Evolutionary conservation across 768 basidiomycete genomes (phyloP).

Genomic region (Dacryopinax spathularia): DNA sequence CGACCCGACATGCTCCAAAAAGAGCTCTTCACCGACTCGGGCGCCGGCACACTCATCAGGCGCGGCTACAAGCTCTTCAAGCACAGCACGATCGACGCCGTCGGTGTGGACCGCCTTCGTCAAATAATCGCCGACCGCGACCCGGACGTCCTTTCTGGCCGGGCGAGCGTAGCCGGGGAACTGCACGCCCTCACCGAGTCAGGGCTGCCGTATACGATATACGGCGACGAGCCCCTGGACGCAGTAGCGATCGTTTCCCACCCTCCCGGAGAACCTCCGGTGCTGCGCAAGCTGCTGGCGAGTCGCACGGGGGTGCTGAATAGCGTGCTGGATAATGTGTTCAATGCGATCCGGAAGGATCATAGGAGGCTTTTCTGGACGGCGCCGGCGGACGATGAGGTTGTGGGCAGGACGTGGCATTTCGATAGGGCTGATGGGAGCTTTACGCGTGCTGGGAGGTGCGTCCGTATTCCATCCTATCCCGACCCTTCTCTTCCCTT

Average conservation of each 20-base stretch:
- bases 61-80: slow-evolving; percentile 97
- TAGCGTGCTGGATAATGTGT: slow-evolving; percentile 93
- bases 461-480: too few relatives aligned
- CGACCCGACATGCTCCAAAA: slow-evolving; percentile 83
- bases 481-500: too few relatives aligned
- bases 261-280: slow-evolving; percentile 73
- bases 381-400: slow-evolving; percentile 84
- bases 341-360: slow-evolving; percentile 90
- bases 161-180: slow-evolving; percentile 74
- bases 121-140: slow-evolving; percentile 92
- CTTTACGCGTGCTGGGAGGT: slow-evolving; percentile 73
- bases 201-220: slow-evolving; percentile 63
- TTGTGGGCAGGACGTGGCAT: slow-evolving; percentile 78
- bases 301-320: slow-evolving; percentile 83
- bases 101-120: slow-evolving; percentile 89
- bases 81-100: slow-evolving; percentile 59
- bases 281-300: slow-evolving; percentile 84
- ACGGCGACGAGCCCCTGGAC: slow-evolving; percentile 96
- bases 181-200: slow-evolving; percentile 66
- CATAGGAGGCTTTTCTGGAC: slow-evolving; percentile 94
- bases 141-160: slow-evolving; percentile 72
- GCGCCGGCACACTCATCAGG: slow-evolving; percentile 94
- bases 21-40: slow-evolving; percentile 96
- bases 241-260: slow-evolving; percentile 88
- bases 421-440: slow-evolving; percentile 96